Percentiles rank a stretch among this genome's conserved stretches.
Evolutionary conservation across 805 yeast genomes (phyloP).

Genomic region (Candida pseudoglaebosa): DNA sequence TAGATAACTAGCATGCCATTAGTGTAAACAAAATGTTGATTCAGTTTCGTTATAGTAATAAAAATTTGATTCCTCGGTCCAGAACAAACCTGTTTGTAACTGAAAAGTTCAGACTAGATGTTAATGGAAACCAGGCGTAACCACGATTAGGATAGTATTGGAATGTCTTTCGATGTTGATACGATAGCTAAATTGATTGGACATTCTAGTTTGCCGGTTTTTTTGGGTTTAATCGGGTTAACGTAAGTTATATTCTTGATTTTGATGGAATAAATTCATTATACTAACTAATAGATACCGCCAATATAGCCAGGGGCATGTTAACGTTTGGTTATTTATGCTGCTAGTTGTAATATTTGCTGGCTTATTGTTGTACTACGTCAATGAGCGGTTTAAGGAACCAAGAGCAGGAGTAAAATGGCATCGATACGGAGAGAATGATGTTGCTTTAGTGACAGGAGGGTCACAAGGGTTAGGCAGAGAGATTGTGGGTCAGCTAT

Average conservation of each 20-base stretch:
- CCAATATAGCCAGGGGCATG: neutral
- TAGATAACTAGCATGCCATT: no score
- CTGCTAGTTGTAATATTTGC: neutral
- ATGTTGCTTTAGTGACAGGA: slow-evolving; percentile 44
- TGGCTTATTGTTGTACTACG: neutral
- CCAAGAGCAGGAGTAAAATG: neutral
- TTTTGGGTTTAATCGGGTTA: neutral
- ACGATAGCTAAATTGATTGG: neutral
- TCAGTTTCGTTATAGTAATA: no score
- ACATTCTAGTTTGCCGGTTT: neutral
- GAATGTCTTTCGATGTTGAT: neutral
- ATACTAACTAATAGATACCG: neutral
- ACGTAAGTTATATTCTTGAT: neutral
- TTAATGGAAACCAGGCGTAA: neutral
- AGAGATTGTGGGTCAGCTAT: slow-evolving; percentile 28
- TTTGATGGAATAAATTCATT: neutral
- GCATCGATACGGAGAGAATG: slow-evolving; percentile 7
- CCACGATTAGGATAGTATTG: neutral
- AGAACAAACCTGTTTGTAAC: neutral
- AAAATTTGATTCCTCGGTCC: neutral
- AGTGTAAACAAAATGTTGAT: no score
- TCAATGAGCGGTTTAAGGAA: slow-evolving; percentile 1
- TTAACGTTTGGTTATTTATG: neutral
- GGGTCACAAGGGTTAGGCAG: slow-evolving; percentile 51
- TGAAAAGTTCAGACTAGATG: neutral